Evolutionary conservation across 495 filamentous ascomycete species (phyloP).

Genomic region (Pseudoneurospora amorphoporcata): DNA sequence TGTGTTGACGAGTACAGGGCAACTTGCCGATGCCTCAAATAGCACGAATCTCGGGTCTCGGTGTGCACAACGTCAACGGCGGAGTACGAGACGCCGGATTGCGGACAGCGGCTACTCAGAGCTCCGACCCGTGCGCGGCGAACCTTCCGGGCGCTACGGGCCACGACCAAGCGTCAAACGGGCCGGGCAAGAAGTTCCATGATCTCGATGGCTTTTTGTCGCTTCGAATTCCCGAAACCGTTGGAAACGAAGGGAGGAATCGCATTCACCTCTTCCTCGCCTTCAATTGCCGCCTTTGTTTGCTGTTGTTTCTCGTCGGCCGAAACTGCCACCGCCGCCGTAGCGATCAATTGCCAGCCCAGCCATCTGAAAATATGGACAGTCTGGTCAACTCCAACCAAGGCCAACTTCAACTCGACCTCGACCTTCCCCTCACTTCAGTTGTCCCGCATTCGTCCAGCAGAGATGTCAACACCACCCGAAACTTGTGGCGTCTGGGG

Average conservation of each 20-base stretch:
- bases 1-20: background rate
- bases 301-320: background rate
- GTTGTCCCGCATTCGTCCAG: background rate
- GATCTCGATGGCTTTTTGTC: background rate
- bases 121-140: background rate
- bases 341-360: background rate
- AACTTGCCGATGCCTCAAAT: background rate
- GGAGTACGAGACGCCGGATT: background rate
- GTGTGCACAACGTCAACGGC: background rate
- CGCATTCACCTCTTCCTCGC: background rate
- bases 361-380: background rate
- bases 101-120: background rate
- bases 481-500: background rate
- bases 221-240: background rate
- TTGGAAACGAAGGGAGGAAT: background rate
- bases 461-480: background rate
- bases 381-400: background rate
- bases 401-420: background rate
- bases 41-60: background rate
- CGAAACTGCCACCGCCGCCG: background rate
- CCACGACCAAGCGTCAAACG: background rate
- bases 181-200: background rate
- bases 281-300: background rate
- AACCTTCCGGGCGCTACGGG: background rate
- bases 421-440: background rate